A percentile compares a stretch with the other conserved stretches of the same genome.
phyloP scores from a whole-genome alignment of 768 basidiomycete genomes.

The Calocybe cyanea region DNA sequence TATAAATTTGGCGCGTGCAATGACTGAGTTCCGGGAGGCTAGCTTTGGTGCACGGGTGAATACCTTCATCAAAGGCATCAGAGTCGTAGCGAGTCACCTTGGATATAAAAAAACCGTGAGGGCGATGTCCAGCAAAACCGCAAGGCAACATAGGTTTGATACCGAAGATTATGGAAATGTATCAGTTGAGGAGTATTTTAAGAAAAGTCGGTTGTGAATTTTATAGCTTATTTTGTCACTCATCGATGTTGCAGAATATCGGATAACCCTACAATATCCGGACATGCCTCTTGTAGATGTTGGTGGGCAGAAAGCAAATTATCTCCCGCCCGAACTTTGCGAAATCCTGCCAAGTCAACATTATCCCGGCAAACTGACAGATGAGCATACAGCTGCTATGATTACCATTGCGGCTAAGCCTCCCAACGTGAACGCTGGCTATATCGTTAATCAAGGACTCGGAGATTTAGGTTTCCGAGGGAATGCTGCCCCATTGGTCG shows the following conservation, averaged over 20 bases:
- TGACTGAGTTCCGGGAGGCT: slow-evolving; percentile 47
- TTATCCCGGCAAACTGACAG: slow-evolving; percentile 65
- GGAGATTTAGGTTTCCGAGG: slow-evolving; percentile 53
- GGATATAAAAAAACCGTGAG: slow-evolving; percentile 76
- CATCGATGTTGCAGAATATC: slow-evolving; percentile 49
- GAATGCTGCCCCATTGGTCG: slow-evolving; percentile 35
- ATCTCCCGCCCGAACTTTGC: slow-evolving; percentile 72
- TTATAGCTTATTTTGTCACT: slow-evolving; percentile 28
- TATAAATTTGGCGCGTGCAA: slow-evolving; percentile 62
- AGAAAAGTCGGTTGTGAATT: slow-evolving; percentile 46
- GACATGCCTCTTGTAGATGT: slow-evolving; percentile 59
- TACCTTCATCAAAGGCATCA: slow-evolving; percentile 63
- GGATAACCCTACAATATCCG: slow-evolving; percentile 44
- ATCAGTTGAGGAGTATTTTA: slow-evolving; percentile 67
- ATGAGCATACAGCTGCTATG: slow-evolving; percentile 70
- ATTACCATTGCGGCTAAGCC: slow-evolving; percentile 66
- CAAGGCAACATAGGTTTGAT: slow-evolving; percentile 48
- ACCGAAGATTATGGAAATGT: slow-evolving; percentile 52
- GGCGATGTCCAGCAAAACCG: slow-evolving; percentile 41
- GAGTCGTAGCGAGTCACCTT: slow-evolving; percentile 65
- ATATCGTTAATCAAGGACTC: slow-evolving; percentile 63
- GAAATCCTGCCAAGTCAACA: slow-evolving; percentile 65
- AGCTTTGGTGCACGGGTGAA: slow-evolving; percentile 57
- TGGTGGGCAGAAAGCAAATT: slow-evolving; percentile 42
- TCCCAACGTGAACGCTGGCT: slow-evolving; percentile 62